A percentile compares a stretch with the other conserved stretches of the same genome.
These are phyloP conservation scores for Obba rivulosa DNA, from an alignment of 768 basidiomycete genomes.

Conservation along the genomic window DNA sequence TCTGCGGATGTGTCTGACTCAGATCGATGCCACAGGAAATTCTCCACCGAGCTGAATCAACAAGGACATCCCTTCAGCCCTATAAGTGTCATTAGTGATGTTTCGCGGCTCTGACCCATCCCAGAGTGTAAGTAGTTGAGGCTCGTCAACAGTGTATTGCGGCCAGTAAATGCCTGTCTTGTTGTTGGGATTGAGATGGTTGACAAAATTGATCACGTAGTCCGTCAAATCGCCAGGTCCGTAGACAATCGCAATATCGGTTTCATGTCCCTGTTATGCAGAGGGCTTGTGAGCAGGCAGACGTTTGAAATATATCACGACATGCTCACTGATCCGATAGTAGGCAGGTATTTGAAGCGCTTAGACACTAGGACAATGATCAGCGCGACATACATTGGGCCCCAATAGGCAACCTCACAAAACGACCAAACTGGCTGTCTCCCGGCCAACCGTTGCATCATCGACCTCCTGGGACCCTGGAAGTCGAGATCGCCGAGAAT, in stretches of 20 bases:
- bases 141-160: conserved; percentile 6
- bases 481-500: conserved; percentile 23
- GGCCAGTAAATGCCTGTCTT: conserved; percentile 12
- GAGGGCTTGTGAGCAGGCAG: neutral
- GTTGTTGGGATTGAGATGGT: conserved; percentile 39
- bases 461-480: conserved; percentile 21
- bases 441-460: conserved; percentile 14
- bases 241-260: conserved; percentile 41
- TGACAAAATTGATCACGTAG: conserved; percentile 40
- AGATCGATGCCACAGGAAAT: no score
- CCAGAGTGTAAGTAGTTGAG: conserved; percentile 12
- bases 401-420: conserved; percentile 1
- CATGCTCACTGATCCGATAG: conserved; percentile 5
- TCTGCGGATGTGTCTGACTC: no score
- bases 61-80: conserved; percentile 10
- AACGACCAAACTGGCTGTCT: conserved; percentile 18
- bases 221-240: conserved; percentile 39
- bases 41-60: no score
- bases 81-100: conserved; percentile 13
- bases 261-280: conserved; percentile 32
- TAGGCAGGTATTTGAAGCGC: conserved; percentile 3
- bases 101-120: conserved; percentile 8
- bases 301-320: neutral
- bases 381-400: neutral
- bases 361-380: conserved; percentile 7